Evolutionary conservation across 139 green algal genomes (phyloP).

Genomic region (Chlamydomonas schloesseri): DNA sequence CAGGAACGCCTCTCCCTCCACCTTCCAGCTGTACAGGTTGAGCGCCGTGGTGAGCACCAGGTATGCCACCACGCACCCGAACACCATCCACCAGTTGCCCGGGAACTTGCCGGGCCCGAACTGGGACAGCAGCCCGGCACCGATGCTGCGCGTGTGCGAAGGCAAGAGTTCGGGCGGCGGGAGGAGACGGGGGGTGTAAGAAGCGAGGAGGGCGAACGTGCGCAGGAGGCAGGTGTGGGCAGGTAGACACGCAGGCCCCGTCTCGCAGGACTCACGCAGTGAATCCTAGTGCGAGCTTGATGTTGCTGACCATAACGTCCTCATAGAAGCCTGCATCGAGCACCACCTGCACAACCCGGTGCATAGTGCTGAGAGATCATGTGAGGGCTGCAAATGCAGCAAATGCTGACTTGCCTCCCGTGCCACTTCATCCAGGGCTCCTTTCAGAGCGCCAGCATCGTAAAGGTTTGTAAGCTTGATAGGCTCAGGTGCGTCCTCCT

Average conservation of each 20-base stretch:
- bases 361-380: background rate
- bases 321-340: slow-evolving; percentile 67
- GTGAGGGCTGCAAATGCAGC: no score
- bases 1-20: slow-evolving; percentile 77
- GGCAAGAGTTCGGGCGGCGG: background rate
- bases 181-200: background rate
- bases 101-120: slow-evolving; percentile 84
- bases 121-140: slow-evolving; percentile 74
- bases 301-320: slow-evolving; percentile 73
- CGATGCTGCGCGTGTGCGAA: slow-evolving; percentile 70
- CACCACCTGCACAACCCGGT: slow-evolving; percentile 58
- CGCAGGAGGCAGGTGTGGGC: background rate
- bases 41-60: slow-evolving; percentile 65
- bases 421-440: slow-evolving; percentile 68
- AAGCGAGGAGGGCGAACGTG: no score
- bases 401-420: slow-evolving; percentile 60
- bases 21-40: slow-evolving; percentile 57
- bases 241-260: no score
- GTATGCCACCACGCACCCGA: slow-evolving; percentile 77
- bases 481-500: slow-evolving; percentile 3
- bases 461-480: slow-evolving; percentile 62
- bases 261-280: slow-evolving; percentile 65
- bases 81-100: slow-evolving; percentile 67
- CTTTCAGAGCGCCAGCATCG: slow-evolving; percentile 72
- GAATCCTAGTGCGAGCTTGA: slow-evolving; percentile 81